Percentiles rank a stretch among this genome's conserved stretches.
phyloP scores from a whole-genome alignment of 768 basidiomycete genomes.

The Crassisporium funariophilum region DNA sequence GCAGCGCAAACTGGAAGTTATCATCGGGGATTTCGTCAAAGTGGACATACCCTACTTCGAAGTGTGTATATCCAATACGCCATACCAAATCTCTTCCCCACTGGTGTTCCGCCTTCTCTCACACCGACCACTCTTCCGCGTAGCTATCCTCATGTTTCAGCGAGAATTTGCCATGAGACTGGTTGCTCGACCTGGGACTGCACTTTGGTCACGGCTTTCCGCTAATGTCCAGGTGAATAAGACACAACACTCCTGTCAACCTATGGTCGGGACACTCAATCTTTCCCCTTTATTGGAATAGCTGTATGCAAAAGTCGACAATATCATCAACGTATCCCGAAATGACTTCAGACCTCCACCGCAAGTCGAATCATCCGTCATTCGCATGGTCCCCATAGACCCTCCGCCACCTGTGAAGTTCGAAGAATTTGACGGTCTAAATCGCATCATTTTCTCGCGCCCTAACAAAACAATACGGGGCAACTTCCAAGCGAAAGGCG shows the following conservation, averaged over 20 bases:
- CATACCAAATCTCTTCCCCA: constrained; percentile 98
- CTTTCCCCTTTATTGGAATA: constrained; percentile 15
- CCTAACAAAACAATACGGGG: constrained; percentile 90
- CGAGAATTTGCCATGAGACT: constrained; percentile 96
- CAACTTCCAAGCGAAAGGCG: constrained; percentile 92
- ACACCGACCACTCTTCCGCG: constrained; percentile 90
- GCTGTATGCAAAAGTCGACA: constrained; percentile 94
- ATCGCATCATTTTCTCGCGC: constrained; percentile 85
- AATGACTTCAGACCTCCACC: constrained; percentile 98
- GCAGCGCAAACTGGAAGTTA: constrained; percentile 91
- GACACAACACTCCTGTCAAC: background rate
- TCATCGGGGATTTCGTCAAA: constrained; percentile 98
- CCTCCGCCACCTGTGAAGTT: constrained; percentile 96
- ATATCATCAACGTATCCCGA: constrained; percentile 94
- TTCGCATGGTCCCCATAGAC: constrained; percentile 88
- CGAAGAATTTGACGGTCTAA: constrained; percentile 96
- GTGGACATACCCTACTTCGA: constrained; percentile 98
- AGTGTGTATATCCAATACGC: constrained; percentile 98
- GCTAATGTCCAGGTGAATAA: constrained; percentile 82
- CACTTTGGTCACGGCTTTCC: constrained; percentile 90
- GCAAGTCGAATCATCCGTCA: constrained; percentile 89
- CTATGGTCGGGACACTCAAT: no score
- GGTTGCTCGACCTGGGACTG: constrained; percentile 79
- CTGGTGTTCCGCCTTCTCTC: constrained; percentile 97
- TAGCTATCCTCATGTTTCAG: constrained; percentile 99